These are phyloP conservation scores for Orychophragmus violaceus DNA, from an alignment of 345 rosid species.

Conservation along the genomic window DNA sequence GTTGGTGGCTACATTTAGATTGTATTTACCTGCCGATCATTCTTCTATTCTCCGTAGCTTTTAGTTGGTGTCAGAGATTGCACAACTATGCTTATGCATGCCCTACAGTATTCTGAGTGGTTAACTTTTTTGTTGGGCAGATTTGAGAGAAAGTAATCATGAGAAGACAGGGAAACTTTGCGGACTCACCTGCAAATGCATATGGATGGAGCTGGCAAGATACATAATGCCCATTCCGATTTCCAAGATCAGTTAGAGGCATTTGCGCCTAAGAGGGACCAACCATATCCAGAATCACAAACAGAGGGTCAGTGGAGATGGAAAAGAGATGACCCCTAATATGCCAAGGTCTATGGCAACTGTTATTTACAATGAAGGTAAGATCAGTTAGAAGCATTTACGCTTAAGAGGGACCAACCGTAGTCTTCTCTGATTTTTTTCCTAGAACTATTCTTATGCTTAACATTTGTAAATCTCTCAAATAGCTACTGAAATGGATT, in stretches of 20 bases:
- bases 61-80: background rate
- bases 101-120: background rate
- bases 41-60: background rate
- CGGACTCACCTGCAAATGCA: constrained; percentile 46
- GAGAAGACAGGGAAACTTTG: constrained; percentile 69
- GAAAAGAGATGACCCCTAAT: constrained; percentile 75
- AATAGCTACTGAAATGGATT: too few relatives aligned
- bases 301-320: constrained; percentile 63
- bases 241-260: constrained; percentile 85
- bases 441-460: too few relatives aligned
- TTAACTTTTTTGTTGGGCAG: constrained; percentile 1
- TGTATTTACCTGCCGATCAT: background rate
- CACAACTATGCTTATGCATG: background rate
- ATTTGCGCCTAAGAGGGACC: constrained; percentile 85
- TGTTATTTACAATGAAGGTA: constrained; percentile 55
- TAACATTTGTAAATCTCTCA: too few relatives aligned
- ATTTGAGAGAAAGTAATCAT: constrained; percentile 26
- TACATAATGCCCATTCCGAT: constrained; percentile 54
- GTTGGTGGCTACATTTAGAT: background rate
- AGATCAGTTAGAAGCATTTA: constrained; percentile 76
- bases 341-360: constrained; percentile 47
- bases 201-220: constrained; percentile 53
- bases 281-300: constrained; percentile 48
- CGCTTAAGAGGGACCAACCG: constrained; percentile 77
- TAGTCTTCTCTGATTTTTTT: too few relatives aligned